These are phyloP conservation scores for Penicillium hesseltinei DNA, from an alignment of 2,329 filamentous ascomycete genomes.

Conservation along the genomic window DNA sequence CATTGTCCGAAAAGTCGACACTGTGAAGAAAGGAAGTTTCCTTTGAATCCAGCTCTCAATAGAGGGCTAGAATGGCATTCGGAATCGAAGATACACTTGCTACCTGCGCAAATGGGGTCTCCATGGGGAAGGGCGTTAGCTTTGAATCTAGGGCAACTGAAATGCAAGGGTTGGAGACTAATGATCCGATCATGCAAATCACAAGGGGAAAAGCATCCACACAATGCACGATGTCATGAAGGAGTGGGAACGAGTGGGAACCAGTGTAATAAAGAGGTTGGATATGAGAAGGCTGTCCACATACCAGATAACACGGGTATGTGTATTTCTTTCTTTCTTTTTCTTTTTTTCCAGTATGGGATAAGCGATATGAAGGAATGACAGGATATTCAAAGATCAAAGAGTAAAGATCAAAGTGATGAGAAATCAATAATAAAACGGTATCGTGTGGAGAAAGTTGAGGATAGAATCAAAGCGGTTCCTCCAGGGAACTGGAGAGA, in stretches of 20 bases:
- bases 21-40: slow-evolving; percentile 31
- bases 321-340: not conserved
- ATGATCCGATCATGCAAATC: slow-evolving; percentile 25
- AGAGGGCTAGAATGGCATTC: slow-evolving; percentile 32
- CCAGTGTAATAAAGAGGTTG: not conserved
- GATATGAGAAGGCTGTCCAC: not conserved
- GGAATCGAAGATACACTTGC: slow-evolving; percentile 32
- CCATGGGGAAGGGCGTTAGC: slow-evolving; percentile 13
- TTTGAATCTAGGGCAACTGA: slow-evolving; percentile 8
- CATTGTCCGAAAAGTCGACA: slow-evolving; percentile 30
- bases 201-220: slow-evolving; percentile 8
- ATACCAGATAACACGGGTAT: slow-evolving; percentile 5
- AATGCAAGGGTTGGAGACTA: slow-evolving; percentile 30
- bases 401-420: not conserved
- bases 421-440: slow-evolving; percentile 1
- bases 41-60: slow-evolving; percentile 1
- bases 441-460: not conserved
- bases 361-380: not conserved
- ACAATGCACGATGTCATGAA: slow-evolving; percentile 7
- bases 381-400: not conserved
- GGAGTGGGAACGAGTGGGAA: not conserved
- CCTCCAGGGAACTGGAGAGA: slow-evolving; percentile 37
- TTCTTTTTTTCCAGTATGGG: not conserved
- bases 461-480: slow-evolving; percentile 32
- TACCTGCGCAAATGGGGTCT: slow-evolving; percentile 42